Evolutionary conservation across 805 yeast species (phyloP).

Genomic region (Nakazawaea anatomiae): DNA sequence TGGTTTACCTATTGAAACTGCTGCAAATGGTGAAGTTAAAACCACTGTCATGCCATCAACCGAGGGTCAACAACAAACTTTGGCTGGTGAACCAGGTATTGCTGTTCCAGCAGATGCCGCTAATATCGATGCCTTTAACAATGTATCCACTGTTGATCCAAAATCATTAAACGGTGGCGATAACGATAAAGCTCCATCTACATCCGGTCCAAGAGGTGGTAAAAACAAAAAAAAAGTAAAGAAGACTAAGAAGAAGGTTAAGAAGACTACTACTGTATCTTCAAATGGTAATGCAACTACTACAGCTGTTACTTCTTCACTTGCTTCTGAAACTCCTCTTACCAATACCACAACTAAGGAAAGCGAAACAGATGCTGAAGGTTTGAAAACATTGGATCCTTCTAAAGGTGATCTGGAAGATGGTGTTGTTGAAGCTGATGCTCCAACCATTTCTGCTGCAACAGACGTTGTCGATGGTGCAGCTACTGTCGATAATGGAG

Average conservation of each 20-base stretch:
- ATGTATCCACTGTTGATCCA: slow-evolving; percentile 40
- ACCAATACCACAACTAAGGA: too few relatives aligned
- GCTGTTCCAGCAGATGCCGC: slow-evolving; percentile 49
- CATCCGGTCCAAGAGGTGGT: slow-evolving; percentile 1
- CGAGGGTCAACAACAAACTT: slow-evolving; percentile 35
- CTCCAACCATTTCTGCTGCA: slow-evolving; percentile 3
- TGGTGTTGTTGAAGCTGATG: slow-evolving; percentile 11
- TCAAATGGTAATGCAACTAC: neutral
- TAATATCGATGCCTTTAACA: slow-evolving; percentile 50
- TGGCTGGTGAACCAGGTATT: slow-evolving; percentile 66
- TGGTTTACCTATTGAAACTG: slow-evolving; percentile 26
- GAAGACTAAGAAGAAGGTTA: slow-evolving; percentile 24
- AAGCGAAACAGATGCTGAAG: too few relatives aligned
- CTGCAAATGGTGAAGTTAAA: slow-evolving; percentile 3
- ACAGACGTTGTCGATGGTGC: slow-evolving; percentile 10
- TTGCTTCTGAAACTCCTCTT: slow-evolving; percentile 10
- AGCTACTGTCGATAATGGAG: slow-evolving; percentile 9
- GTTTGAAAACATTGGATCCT: neutral
- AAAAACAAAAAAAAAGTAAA: slow-evolving; percentile 23
- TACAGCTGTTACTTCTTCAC: slow-evolving; percentile 5
- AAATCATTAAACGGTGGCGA: slow-evolving; percentile 41
- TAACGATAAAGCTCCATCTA: neutral
- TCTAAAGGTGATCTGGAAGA: slow-evolving; percentile 1
- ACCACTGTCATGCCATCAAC: slow-evolving; percentile 42
- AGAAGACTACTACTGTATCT: slow-evolving; percentile 13